These are phyloP conservation scores for Boletus hoseneyae DNA, from an alignment of 1,284 basidiomycete genomes.

Conservation along the genomic window DNA sequence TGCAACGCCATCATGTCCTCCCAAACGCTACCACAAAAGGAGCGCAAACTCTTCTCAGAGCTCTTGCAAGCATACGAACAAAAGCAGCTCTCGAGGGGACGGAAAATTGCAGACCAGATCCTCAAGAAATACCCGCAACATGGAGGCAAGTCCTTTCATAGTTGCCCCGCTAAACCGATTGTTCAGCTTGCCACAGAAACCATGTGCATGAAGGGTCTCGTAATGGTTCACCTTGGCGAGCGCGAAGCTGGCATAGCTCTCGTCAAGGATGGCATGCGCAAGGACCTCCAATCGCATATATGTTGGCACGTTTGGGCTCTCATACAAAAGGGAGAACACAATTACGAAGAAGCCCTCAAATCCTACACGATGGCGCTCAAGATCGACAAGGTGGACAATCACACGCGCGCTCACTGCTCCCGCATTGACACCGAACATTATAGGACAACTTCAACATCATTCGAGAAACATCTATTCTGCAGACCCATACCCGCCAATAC, in stretches of 20 bases:
- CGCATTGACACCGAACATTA: slow-evolving; percentile 7
- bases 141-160: slow-evolving; percentile 61
- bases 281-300: slow-evolving; percentile 92
- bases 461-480: slow-evolving; percentile 86
- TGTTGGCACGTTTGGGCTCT: slow-evolving; percentile 98
- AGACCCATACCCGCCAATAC: slow-evolving; percentile 88
- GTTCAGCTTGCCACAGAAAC: slow-evolving; percentile 60
- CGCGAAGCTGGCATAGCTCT: slow-evolving; percentile 83
- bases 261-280: slow-evolving; percentile 84
- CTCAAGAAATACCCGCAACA: slow-evolving; percentile 96
- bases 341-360: slow-evolving; percentile 87
- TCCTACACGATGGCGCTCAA: slow-evolving; percentile 80
- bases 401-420: neutral
- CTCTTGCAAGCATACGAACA: slow-evolving; percentile 90
- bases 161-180: slow-evolving; percentile 13
- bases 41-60: slow-evolving; percentile 85
- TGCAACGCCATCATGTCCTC: slow-evolving; percentile 16
- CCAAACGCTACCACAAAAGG: slow-evolving; percentile 69
- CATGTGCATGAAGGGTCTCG: slow-evolving; percentile 89
- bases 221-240: slow-evolving; percentile 80
- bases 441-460: slow-evolving; percentile 95
- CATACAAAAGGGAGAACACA: slow-evolving; percentile 87
- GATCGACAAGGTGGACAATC: slow-evolving; percentile 76
- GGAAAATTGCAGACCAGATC: slow-evolving; percentile 92
- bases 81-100: slow-evolving; percentile 85